Base-by-base conservation (phyloP, 108 stramenopile species). In the Cyclotella baltica region DNA sequence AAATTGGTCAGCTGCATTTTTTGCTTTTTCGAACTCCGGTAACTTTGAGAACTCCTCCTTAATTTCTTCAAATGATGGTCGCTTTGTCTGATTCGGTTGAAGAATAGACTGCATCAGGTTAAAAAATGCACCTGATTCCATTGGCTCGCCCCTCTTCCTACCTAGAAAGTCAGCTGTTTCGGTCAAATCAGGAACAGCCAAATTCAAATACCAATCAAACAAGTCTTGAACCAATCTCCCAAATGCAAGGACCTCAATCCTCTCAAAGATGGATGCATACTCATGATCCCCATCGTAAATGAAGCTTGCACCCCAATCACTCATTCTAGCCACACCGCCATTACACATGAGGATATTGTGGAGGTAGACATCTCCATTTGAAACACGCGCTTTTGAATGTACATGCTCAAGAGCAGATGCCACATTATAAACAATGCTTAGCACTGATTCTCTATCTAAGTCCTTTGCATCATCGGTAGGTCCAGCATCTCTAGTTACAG, bases 211-310 rank as follows among this genome's bases (percentile, higher is more conserved):
- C 75, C 75, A 76, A 46, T 75, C 66, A 52, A 80, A 80, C 18
- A 80, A 31, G 20, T 80, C 79, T 53, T 80, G 73, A 1, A 80
- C 70, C n/a, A 80, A 62, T 30, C 66, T 20, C 0, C 79, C 79
- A 68, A 80, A 80, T 15, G 79, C 72, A 18, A 70, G 30, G 13
- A 80, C 79, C 43, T 80, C 79, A 53, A 80, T 80, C 28, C 37
- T 68, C 25, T 80, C 79, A 36, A 72, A 70, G 8, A 68, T 28
- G 8, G 53, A n/a, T 20, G 63, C 70, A 18, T 30, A 28, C 1
- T 73, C 40, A 29, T 40, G 46, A 48, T 64, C 40, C 18, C 47
- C 40, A 53, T 72, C 47, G 51, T 80, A 75, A 34, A 75, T 51
- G 34, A 72, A 80, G 57, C 50, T 37, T 9, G 79, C 79, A 10